These are phyloP conservation scores for Candida tropicalis DNA, from an alignment of 1,139 yeast genomes.

Conservation along the genomic window DNA sequence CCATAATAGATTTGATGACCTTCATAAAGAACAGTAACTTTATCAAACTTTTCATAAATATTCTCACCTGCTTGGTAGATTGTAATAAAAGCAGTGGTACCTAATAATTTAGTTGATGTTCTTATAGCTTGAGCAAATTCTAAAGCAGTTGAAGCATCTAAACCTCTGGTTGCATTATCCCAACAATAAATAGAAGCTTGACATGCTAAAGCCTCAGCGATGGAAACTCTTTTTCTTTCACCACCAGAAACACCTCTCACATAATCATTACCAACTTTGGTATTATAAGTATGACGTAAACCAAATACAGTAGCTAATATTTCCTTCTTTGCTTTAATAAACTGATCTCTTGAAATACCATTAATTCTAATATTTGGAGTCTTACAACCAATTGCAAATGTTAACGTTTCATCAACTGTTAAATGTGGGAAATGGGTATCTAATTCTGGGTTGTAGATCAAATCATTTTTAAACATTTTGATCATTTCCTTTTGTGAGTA, in stretches of 20 bases:
- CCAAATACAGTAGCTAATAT: constrained; percentile 59
- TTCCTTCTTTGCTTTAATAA: constrained; percentile 50
- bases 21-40: constrained; percentile 59
- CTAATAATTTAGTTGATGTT: constrained; percentile 59
- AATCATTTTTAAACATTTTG: constrained; percentile 49
- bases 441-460: constrained; percentile 62
- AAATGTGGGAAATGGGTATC: constrained; percentile 67
- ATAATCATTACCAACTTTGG: constrained; percentile 42
- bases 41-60: constrained; percentile 63
- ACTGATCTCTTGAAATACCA: constrained; percentile 49
- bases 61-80: constrained; percentile 72
- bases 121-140: constrained; percentile 66
- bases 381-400: constrained; percentile 60
- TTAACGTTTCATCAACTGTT: constrained; percentile 63
- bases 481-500: constrained; percentile 52
- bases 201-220: constrained; percentile 66
- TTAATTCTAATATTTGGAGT: constrained; percentile 60
- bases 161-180: constrained; percentile 80
- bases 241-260: constrained; percentile 86
- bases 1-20: constrained; percentile 67
- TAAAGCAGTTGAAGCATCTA: constrained; percentile 73
- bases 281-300: constrained; percentile 35
- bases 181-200: constrained; percentile 63
- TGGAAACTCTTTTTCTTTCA: constrained; percentile 80
- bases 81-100: constrained; percentile 60